Evolutionary conservation across 768 basidiomycete species (phyloP).

Genomic region (Russula vinacea): DNA sequence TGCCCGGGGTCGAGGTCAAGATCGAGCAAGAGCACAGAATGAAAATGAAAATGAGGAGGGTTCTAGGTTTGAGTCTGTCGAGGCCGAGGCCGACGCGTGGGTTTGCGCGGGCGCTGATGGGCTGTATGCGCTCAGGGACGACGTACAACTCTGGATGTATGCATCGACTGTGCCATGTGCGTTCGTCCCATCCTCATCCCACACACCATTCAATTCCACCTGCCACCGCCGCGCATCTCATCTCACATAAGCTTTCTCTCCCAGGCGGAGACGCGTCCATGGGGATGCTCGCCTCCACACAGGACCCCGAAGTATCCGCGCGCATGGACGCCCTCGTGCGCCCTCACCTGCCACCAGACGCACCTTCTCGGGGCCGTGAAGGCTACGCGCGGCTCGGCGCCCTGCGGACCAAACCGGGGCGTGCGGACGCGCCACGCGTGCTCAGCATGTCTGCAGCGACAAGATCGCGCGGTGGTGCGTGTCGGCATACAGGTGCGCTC

Average conservation of each 20-base stretch:
- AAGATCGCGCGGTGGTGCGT: slow-evolving; percentile 88
- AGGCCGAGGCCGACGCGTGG: slow-evolving; percentile 39
- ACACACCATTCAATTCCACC: neutral
- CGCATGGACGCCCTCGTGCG: slow-evolving; percentile 55
- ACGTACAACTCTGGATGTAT: slow-evolving; percentile 62
- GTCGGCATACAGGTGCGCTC: slow-evolving; percentile 81
- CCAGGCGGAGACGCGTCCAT: slow-evolving; percentile 89
- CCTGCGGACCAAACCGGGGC: slow-evolving; percentile 90
- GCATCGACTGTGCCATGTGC: slow-evolving; percentile 69
- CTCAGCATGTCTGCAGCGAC: slow-evolving; percentile 88
- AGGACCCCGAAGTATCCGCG: slow-evolving; percentile 68
- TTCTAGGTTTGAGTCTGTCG: no score
- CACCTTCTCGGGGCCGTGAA: slow-evolving; percentile 70
- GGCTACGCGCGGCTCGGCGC: slow-evolving; percentile 73
- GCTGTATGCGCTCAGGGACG: slow-evolving; percentile 46
- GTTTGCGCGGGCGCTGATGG: slow-evolving; percentile 40
- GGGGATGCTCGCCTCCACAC: slow-evolving; percentile 67
- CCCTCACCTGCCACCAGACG: slow-evolving; percentile 36
- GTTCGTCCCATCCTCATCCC: neutral
- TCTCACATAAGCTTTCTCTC: neutral
- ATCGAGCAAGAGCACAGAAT: slow-evolving; percentile 37
- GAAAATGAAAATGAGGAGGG: neutral
- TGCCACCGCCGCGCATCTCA: no score
- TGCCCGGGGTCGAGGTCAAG: slow-evolving; percentile 6
- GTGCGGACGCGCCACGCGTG: slow-evolving; percentile 83